Conservation (phyloP, 108 stramenopile species). For the Chaetoceros tenuissimus region DNA sequence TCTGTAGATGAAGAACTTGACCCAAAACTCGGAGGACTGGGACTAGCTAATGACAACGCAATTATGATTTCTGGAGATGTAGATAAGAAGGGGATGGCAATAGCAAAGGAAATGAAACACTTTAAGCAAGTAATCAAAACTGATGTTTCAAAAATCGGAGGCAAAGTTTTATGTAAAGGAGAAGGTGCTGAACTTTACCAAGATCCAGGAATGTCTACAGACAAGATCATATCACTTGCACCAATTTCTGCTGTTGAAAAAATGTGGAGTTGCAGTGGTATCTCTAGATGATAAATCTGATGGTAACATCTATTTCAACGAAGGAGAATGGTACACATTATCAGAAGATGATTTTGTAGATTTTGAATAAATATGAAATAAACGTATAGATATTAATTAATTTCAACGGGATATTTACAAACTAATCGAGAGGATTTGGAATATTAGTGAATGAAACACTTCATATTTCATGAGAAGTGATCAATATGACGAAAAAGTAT, state of each 20-base stretch:
- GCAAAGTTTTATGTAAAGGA: constrained; percentile 42
- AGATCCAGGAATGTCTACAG: constrained; percentile 49
- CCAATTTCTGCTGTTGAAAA: constrained; percentile 44
- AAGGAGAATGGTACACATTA: constrained; percentile 58
- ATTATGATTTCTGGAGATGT: constrained; percentile 47
- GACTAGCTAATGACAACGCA: constrained; percentile 46
- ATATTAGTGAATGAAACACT: too few species aligned
- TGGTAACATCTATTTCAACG: constrained; percentile 48
- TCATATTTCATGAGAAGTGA: too few species aligned
- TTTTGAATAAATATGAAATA: too few species aligned
- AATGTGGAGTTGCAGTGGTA: constrained; percentile 10
- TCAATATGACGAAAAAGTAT: too few species aligned
- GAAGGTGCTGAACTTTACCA: constrained; percentile 54
- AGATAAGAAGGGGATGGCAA: constrained; percentile 20
- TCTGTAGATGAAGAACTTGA: constrained; percentile 30
- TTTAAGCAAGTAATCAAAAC: constrained; percentile 33
- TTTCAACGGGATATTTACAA: too few species aligned
- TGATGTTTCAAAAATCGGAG: constrained; percentile 23
- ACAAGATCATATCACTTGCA: constrained; percentile 32
- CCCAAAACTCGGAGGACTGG: constrained; percentile 49
- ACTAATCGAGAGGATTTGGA: too few species aligned
- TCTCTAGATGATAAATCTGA: constrained; percentile 33
- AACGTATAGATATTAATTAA: too few species aligned
- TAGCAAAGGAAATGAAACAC: constrained; percentile 30
- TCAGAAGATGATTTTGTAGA: constrained; percentile 23